phyloP scores from a whole-genome alignment of 768 basidiomycete species.

The Pulveroboletus frians region DNA sequence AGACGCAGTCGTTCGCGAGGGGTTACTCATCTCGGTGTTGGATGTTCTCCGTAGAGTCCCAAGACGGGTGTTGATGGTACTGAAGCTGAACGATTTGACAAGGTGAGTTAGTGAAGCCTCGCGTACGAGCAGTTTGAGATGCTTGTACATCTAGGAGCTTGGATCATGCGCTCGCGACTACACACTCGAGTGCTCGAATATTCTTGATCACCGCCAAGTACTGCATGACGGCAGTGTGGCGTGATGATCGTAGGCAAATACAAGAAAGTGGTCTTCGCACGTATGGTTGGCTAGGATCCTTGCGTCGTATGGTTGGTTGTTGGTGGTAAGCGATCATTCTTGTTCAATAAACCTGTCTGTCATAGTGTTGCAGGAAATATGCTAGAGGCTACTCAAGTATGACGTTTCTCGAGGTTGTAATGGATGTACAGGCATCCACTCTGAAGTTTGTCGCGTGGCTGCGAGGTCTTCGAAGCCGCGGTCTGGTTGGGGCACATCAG shows the following conservation, averaged over 20 bases:
- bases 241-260: conserved; percentile 56
- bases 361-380: conserved; percentile 47
- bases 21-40: conserved; percentile 79
- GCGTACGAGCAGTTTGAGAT: not conserved
- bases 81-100: conserved; percentile 84
- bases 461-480: conserved; percentile 52
- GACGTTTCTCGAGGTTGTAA: conserved; percentile 49
- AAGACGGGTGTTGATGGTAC: conserved; percentile 73
- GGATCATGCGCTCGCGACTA: conserved; percentile 83
- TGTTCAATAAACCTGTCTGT: not conserved
- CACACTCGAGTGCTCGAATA: conserved; percentile 80
- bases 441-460: conserved; percentile 60
- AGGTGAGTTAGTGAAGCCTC: conserved; percentile 37
- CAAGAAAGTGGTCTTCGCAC: conserved; percentile 44
- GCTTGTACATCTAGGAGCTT: conserved; percentile 49
- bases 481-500: conserved; percentile 60
- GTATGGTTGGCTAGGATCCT: conserved; percentile 38
- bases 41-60: conserved; percentile 85
- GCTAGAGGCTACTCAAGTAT: conserved; percentile 48
- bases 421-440: conserved; percentile 58
- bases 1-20: conserved; percentile 79
- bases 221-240: conserved; percentile 77
- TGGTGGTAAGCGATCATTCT: conserved; percentile 60
- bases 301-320: conserved; percentile 55
- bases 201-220: conserved; percentile 90